Evolutionary conservation across 495 filamentous ascomycete species (phyloP).

Genomic region (Penicillium parvum): DNA sequence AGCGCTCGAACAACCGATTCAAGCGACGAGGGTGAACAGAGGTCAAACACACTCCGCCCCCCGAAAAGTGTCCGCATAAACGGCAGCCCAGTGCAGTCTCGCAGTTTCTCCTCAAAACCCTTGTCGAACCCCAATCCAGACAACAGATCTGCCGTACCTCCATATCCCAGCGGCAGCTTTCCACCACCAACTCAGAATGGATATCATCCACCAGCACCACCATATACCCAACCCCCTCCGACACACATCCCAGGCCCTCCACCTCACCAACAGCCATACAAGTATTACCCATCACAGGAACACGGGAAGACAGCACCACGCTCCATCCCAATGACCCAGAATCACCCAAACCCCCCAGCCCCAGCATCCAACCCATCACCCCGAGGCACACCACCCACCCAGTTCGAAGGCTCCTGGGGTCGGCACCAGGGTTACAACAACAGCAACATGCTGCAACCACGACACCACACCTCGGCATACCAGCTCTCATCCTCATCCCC

Average conservation of each 20-base stretch:
- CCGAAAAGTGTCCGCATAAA: constrained; percentile 9
- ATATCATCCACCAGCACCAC: constrained; percentile 8
- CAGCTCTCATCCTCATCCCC: constrained; percentile 23
- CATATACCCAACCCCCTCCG: neutral
- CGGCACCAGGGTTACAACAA: constrained; percentile 15
- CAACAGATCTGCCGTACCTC: neutral
- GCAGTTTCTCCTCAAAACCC: constrained; percentile 15
- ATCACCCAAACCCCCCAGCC: constrained; percentile 1
- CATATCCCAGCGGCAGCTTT: constrained; percentile 15
- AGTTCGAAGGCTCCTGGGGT: constrained; percentile 11
- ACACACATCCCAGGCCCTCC: constrained; percentile 4
- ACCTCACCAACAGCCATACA: constrained; percentile 11
- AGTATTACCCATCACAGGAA: constrained; percentile 5
- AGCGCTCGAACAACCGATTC: constrained; percentile 7
- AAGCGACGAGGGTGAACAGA: constrained; percentile 23
- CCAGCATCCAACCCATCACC: constrained; percentile 13
- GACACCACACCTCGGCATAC: constrained; percentile 15
- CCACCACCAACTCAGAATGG: constrained; percentile 13
- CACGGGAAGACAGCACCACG: constrained; percentile 7
- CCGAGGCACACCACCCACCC: constrained; percentile 14
- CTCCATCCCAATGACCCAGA: constrained; percentile 14
- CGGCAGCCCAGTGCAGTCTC: constrained; percentile 11
- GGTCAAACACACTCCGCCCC: constrained; percentile 11
- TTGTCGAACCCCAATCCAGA: constrained; percentile 4
- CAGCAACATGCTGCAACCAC: constrained; percentile 13